Conservation (phyloP, 345 rosid genomes). For the Gossypium stocksii region DNA sequence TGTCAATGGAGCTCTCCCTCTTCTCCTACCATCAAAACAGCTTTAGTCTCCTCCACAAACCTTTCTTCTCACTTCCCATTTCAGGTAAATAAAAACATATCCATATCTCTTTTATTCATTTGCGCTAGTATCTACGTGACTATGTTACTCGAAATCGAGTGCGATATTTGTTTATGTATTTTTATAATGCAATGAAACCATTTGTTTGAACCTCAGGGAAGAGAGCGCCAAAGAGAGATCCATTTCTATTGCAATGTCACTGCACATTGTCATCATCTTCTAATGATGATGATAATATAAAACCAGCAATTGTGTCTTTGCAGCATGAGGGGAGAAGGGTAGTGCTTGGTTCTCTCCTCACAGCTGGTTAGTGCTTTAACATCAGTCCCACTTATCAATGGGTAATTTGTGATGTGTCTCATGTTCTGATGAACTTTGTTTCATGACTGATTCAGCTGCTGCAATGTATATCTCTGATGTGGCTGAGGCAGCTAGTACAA, state of each 20-base stretch:
- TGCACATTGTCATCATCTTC: constrained; percentile 44
- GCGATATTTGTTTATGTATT: too few species aligned
- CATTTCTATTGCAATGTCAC: constrained; percentile 24
- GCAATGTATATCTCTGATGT: constrained; percentile 40
- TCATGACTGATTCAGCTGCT: constrained; percentile 40
- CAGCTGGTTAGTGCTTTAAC: constrained; percentile 38
- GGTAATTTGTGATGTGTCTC: not conserved
- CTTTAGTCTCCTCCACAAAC: constrained; percentile 26
- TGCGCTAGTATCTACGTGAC: not conserved
- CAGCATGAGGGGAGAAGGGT: constrained; percentile 50
- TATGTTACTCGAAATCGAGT: not conserved
- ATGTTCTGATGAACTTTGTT: constrained; percentile 4
- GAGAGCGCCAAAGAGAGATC: constrained; percentile 22
- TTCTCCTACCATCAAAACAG: constrained; percentile 33
- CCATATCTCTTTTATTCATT: too few species aligned
- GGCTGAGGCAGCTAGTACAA: constrained; percentile 85
- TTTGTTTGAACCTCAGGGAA: constrained; percentile 32
- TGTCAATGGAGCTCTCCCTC: constrained; percentile 42
- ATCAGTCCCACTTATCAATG: not conserved
- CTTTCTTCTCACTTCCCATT: constrained; percentile 14
- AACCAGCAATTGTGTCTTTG: constrained; percentile 21
- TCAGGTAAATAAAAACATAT: not conserved
- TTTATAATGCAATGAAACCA: too few species aligned
- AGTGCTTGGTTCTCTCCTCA: constrained; percentile 52
- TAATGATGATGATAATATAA: constrained; percentile 17